Base-by-base conservation (phyloP, 371 early-diverging fungal species). In the Phascolomyces articulosus region DNA sequence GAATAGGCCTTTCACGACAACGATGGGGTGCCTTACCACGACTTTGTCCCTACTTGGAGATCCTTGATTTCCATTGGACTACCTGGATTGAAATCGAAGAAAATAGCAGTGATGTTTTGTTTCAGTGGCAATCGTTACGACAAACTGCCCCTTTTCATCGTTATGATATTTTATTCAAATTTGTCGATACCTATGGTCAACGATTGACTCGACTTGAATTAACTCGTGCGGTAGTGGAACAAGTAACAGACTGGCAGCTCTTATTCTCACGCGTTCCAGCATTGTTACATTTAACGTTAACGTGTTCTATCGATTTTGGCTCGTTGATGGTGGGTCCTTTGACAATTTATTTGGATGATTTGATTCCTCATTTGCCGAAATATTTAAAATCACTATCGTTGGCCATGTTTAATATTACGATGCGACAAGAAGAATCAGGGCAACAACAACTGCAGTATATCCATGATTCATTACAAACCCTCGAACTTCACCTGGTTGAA, bases 21-120 rank as follows among this genome's bases (percentile, higher is more conserved):
- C 31, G 53, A n/a, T 34, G 48, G 51, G 20, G 11, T 18, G 38
- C 38, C 6, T 34, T 61, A 18, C 51, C 34, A 10, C 28, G 24
- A 18, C 61, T 61, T 18, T 61, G 61, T 23, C 61, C 61, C 20
- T 21, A 61, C 23, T 23, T 61, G 7, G 61, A 61, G 6, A 16
- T 28, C 7, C 61, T 61, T 16, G 61, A 61, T 49, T 48, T 61
- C 38, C 51, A 61, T 28, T 61, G 61, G 61, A 61, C 61, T 4
- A 61, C 53, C 18, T 61, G 61, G 61, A 31, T 57, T 15, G 57
- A 57, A 57, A 38, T 57, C 11, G 57, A 28, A 23, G 57, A 57
- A 57, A 40, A 26, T n/a, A 21, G 40, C 20, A 40, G 40, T 4
- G 23, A 57, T 16, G 40, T 57, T 38, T 16, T 57, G 20, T 57